These are phyloP conservation scores for Eucalyptus erythrocorys DNA, from an alignment of 345 rosid species.

Conservation along the genomic window DNA sequence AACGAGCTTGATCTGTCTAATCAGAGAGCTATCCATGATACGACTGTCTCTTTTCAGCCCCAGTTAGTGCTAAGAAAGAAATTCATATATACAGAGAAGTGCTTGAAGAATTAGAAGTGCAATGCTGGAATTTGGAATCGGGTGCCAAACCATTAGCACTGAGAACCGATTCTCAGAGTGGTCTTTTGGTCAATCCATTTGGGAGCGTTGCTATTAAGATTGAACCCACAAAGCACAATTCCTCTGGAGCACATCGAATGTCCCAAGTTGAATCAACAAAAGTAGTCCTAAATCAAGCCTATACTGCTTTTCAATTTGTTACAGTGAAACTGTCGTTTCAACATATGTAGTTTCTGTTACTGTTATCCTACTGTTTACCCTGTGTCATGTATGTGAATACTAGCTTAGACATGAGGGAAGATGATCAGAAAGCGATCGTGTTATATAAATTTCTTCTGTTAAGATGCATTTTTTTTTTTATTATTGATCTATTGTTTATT, in stretches of 20 bases:
- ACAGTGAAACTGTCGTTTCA: neutral
- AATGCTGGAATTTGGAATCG: neutral
- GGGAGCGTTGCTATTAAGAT: neutral
- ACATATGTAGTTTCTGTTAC: neutral
- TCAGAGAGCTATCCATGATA: neutral
- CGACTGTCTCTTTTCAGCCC: neutral
- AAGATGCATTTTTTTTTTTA: neutral
- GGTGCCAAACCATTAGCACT: neutral
- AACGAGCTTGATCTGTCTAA: neutral
- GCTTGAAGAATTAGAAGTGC: neutral
- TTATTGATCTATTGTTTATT: neutral
- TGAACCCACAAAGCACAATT: neutral
- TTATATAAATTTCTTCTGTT: neutral
- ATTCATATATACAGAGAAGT: neutral
- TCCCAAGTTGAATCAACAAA: neutral
- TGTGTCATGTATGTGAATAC: neutral
- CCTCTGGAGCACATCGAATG: neutral
- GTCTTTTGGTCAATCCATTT: neutral
- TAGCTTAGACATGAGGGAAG: neutral
- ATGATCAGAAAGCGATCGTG: neutral
- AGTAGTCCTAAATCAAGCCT: neutral
- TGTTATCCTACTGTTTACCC: neutral
- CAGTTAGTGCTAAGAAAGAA: neutral
- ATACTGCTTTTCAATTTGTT: neutral
- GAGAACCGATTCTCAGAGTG: neutral